Conservation (phyloP, 169 alveolate genomes). For the Plasmodium relictum region DNA sequence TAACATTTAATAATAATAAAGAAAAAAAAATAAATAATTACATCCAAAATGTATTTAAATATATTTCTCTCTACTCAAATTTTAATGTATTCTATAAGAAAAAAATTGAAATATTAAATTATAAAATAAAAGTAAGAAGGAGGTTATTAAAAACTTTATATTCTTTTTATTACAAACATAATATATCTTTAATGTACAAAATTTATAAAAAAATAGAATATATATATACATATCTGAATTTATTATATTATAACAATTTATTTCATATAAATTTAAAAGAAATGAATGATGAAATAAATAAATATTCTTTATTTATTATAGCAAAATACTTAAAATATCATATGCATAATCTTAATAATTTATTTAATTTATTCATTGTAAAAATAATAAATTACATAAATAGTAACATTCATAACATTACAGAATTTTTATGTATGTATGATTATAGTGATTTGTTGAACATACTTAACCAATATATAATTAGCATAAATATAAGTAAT, state of each 20-base stretch:
- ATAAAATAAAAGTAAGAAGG: constrained; percentile 30
- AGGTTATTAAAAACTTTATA: constrained; percentile 36
- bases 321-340: constrained; percentile 41
- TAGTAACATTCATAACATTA: constrained; percentile 23
- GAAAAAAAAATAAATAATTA: constrained; percentile 65
- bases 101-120: constrained; percentile 24
- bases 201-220: constrained; percentile 62
- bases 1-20: constrained; percentile 56
- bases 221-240: constrained; percentile 46
- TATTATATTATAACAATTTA: constrained; percentile 33
- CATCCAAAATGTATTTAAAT: constrained; percentile 49
- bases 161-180: constrained; percentile 56
- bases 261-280: constrained; percentile 40
- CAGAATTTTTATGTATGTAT: constrained; percentile 43
- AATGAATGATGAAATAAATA: constrained; percentile 25
- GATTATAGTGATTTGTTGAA: constrained; percentile 29
- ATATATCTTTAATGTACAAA: constrained; percentile 47
- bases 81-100: constrained; percentile 44
- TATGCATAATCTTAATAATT: constrained; percentile 22
- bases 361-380: constrained; percentile 26
- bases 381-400: constrained; percentile 41
- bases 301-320: constrained; percentile 36
- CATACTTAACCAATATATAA: constrained; percentile 34
- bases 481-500: constrained; percentile 35
- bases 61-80: constrained; percentile 48